Conservation (phyloP, 1,139 yeast species). For the Groenewaldozyma sp. region DNA sequence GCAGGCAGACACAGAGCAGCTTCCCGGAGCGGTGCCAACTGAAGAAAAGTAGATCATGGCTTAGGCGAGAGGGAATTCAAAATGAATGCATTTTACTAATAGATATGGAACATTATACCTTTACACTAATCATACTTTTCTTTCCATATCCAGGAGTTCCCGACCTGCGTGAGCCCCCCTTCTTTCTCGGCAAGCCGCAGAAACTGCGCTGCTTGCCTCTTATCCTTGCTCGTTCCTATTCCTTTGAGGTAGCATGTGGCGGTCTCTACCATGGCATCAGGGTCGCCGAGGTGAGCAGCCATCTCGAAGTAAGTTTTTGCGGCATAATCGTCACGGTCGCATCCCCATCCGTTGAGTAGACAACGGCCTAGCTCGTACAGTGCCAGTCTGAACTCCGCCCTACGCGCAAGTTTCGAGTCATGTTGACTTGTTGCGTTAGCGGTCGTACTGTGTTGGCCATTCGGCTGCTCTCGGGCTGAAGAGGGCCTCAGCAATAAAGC, state of each 20-base stretch:
- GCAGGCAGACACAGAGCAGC: too few species aligned
- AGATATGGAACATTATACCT: too few species aligned
- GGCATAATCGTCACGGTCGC: slow-evolving; percentile 21
- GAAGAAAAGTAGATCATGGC: too few species aligned
- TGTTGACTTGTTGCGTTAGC: slow-evolving; percentile 3
- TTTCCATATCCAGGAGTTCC: slow-evolving; percentile 31
- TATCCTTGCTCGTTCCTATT: slow-evolving; percentile 27
- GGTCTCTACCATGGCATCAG: slow-evolving; percentile 29
- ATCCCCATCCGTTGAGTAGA: slow-evolving; percentile 30
- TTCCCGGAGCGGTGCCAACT: too few species aligned
- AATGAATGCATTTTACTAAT: not conserved
- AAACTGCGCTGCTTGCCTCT: slow-evolving; percentile 26
- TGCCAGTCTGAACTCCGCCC: slow-evolving; percentile 26
- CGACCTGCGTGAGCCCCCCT: slow-evolving; percentile 25
- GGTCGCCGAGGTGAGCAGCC: slow-evolving; percentile 29
- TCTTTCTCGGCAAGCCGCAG: slow-evolving; percentile 26
- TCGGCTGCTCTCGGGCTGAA: slow-evolving; percentile 14
- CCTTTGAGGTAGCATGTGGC: slow-evolving; percentile 27
- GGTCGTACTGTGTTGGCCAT: slow-evolving; percentile 4
- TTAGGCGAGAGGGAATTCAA: not conserved
- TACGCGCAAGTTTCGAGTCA: not conserved
- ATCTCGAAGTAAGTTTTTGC: slow-evolving; percentile 28
- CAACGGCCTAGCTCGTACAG: slow-evolving; percentile 30
- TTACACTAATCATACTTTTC: slow-evolving; percentile 19
- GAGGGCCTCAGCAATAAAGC: slow-evolving; percentile 15